Base-by-base conservation (phyloP, 2,329 filamentous ascomycete species). In the Aureobasidium sp. region DNA sequence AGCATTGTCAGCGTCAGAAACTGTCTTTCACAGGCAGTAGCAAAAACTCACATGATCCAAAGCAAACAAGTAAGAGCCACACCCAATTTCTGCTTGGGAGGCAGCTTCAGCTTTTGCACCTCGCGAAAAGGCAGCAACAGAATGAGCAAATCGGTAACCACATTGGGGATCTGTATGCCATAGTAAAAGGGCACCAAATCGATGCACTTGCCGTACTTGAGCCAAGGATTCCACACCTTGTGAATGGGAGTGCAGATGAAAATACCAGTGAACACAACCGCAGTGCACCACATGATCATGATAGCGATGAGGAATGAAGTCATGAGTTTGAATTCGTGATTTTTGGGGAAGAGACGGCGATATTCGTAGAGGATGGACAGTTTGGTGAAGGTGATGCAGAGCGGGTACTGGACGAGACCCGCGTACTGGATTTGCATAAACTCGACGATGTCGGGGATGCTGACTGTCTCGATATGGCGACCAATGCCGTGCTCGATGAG, bases 121-220 rank as follows among this genome's bases (percentile, higher is more conserved):
- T 66, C 63, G 4, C 59, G 17, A 6, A 65, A 50, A 0, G 65
- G 64, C n/a, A 65, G 34, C 9, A 66, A 20, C 41, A 66, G 32
- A n/a, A 66, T 64, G 2, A 64, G 20, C 3, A 66, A 4, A 37
- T 66, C 65, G 0, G 65, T 66, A 2, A 66, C 20, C 24, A 66
- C 63, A 36, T 65, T 66, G 12, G 65, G 65, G 10, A 66, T 65
- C 56, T 66, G 65, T 36, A 66, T 50, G 57, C 65, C 65, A 39
- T 66, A 66, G 51, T 66, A 66, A n/a, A 64, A 66, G 1, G 57
- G 41, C 10, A 53, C 56, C 12, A 66, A 55, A 6, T 57, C 34
- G 8, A 65, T 63, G 48, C 65, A 66, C 13, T 13, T 44, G 51
- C 60, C 60, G 6, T 24, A 7, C 3, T 26, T 5, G 0, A 50